Percentiles rank a stretch among this genome's conserved stretches.
These are phyloP conservation scores for Hamigera avellanea DNA, from an alignment of 495 filamentous ascomycete species.

Conservation along the genomic window DNA sequence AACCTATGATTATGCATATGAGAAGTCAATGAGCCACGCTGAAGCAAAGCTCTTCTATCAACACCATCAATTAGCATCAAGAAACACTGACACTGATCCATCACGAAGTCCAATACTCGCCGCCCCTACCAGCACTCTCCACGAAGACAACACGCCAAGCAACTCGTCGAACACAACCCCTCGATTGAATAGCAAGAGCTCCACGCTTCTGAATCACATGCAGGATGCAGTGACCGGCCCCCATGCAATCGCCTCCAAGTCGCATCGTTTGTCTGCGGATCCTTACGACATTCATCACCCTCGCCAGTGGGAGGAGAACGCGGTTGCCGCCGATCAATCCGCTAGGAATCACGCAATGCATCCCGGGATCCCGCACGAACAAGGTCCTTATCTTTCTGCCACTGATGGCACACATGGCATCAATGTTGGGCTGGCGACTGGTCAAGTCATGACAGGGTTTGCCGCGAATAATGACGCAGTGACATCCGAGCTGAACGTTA, in stretches of 20 bases:
- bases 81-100: conserved; percentile 9
- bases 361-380: conserved; percentile 34
- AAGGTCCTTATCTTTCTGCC: conserved; percentile 30
- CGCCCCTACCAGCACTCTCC: conserved; percentile 5
- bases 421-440: conserved; percentile 38
- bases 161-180: conserved; percentile 5
- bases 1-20: conserved; percentile 75
- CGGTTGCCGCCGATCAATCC: conserved; percentile 30
- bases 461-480: conserved; percentile 55
- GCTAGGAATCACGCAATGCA: conserved; percentile 33
- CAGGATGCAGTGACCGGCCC: not conserved
- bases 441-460: conserved; percentile 29
- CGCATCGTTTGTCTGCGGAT: conserved; percentile 4
- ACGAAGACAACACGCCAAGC: conserved; percentile 4
- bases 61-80: conserved; percentile 54
- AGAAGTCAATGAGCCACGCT: conserved; percentile 80
- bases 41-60: conserved; percentile 96
- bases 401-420: conserved; percentile 39
- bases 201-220: not conserved
- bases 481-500: conserved; percentile 66
- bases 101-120: conserved; percentile 11
- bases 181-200: too few species aligned
- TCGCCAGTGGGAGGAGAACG: conserved; percentile 14
- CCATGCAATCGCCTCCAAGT: not conserved
- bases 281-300: conserved; percentile 2